Percentiles rank a stretch among this genome's conserved stretches.
phyloP scores from a whole-genome alignment of 2,329 filamentous ascomycete genomes.

The Botrytis pseudocinerea region DNA sequence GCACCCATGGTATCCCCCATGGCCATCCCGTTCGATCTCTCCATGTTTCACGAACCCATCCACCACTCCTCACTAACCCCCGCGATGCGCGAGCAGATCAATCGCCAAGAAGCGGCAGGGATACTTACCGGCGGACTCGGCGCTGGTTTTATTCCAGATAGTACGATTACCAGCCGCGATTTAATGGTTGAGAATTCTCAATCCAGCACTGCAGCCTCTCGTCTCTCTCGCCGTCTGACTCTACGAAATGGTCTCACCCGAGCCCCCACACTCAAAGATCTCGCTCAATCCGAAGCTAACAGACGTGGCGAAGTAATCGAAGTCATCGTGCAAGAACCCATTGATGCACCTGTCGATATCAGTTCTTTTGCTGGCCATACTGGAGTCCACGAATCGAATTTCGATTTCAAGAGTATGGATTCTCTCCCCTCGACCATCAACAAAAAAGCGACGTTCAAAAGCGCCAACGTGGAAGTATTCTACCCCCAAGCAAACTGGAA shows the following conservation, averaged over 20 bases:
- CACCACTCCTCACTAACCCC: constrained; percentile 25
- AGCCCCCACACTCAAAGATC: constrained; percentile 48
- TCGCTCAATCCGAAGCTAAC: constrained; percentile 60
- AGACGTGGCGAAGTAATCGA: constrained; percentile 60
- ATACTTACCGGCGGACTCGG: constrained; percentile 60
- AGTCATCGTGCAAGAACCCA: constrained; percentile 50
- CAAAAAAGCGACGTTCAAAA: constrained; percentile 33
- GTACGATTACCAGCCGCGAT: constrained; percentile 52
- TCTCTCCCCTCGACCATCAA: constrained; percentile 27
- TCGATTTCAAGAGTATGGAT: constrained; percentile 30
- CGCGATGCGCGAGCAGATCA: constrained; percentile 32
- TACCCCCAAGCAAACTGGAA: constrained; percentile 68
- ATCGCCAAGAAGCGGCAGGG: constrained; percentile 51
- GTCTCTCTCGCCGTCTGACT: constrained; percentile 32
- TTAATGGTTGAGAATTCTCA: constrained; percentile 44
- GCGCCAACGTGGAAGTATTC: constrained; percentile 51
- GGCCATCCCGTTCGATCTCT: constrained; percentile 32
- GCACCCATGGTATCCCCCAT: constrained; percentile 27
- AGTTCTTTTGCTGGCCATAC: constrained; percentile 34
- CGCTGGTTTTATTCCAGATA: constrained; percentile 51
- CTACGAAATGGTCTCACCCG: constrained; percentile 35
- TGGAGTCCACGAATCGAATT: constrained; percentile 20
- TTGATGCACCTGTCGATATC: constrained; percentile 32
- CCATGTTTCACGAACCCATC: constrained; percentile 36
- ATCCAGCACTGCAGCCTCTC: constrained; percentile 18